Percentiles rank a stretch among this genome's conserved stretches.
Evolutionary conservation across 257 asterid species (phyloP).

Genomic region (Solanum sejunctum): DNA sequence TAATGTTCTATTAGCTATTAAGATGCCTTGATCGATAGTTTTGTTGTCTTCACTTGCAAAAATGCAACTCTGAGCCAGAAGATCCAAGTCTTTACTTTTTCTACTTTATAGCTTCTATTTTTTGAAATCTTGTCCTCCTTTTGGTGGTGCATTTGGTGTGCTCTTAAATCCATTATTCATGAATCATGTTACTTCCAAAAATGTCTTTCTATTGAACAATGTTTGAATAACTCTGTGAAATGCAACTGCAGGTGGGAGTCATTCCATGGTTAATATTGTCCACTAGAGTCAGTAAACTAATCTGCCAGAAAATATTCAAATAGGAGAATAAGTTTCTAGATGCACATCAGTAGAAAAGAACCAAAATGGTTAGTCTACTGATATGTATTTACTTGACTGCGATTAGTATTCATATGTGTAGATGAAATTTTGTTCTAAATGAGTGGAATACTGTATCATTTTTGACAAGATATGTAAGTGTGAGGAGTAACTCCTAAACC

Average conservation of each 20-base stretch:
- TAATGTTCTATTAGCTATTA: not conserved
- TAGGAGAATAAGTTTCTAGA: not conserved
- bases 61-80: not conserved
- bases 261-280: constrained; percentile 83
- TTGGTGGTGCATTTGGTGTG: not conserved
- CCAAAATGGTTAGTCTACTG: not conserved
- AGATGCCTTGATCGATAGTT: not conserved
- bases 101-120: not conserved
- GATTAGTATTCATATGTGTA: not conserved
- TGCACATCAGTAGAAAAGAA: not conserved
- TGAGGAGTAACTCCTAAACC: not conserved
- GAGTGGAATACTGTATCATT: not conserved
- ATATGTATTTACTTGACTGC: not conserved
- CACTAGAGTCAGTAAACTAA: constrained; percentile 61
- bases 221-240: not conserved
- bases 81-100: not conserved
- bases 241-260: constrained; percentile 70
- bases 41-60: not conserved
- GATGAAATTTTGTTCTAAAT: not conserved
- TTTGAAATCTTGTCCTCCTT: not conserved
- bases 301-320: constrained; percentile 47
- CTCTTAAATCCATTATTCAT: not conserved
- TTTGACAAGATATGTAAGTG: not conserved
- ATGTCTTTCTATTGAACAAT: not conserved
- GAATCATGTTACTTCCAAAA: not conserved